These are phyloP conservation scores for Tympanopsis confertula DNA, from an alignment of 2,329 filamentous ascomycete species.

Conservation along the genomic window DNA sequence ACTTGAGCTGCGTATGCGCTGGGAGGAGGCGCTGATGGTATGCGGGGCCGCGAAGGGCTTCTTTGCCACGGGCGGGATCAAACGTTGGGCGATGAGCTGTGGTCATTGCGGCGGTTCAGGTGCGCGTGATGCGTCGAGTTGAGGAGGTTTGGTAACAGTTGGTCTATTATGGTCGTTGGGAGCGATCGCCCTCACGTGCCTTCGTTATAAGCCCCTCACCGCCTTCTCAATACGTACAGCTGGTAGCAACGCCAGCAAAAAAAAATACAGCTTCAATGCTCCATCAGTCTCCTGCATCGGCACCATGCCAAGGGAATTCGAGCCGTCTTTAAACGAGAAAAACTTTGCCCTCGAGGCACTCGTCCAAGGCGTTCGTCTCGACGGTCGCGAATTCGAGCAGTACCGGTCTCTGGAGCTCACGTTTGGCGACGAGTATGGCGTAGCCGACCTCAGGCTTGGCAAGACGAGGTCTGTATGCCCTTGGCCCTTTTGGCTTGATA, in stretches of 20 bases:
- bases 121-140: not conserved
- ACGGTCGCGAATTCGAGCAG: slow-evolving; percentile 71
- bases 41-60: slow-evolving; percentile 81
- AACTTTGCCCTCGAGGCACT: slow-evolving; percentile 77
- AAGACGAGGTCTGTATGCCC: slow-evolving; percentile 64
- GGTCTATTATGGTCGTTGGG: no score
- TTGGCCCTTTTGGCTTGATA: not conserved
- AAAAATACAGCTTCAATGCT: slow-evolving; percentile 6
- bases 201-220: no score
- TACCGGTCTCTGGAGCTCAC: slow-evolving; percentile 66
- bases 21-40: slow-evolving; percentile 94
- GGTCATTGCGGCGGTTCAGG: slow-evolving; percentile 12
- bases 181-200: no score
- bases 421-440: slow-evolving; percentile 85
- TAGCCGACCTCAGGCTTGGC: slow-evolving; percentile 75
- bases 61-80: slow-evolving; percentile 92
- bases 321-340: slow-evolving; percentile 80
- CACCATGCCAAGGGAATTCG: slow-evolving; percentile 81
- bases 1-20: slow-evolving; percentile 86
- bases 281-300: not conserved
- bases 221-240: no score
- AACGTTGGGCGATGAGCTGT: slow-evolving; percentile 80
- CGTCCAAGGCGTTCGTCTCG: slow-evolving; percentile 67
- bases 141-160: no score
- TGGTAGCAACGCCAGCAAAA: no score